A percentile compares a stretch with the other conserved stretches of the same genome.
These are phyloP conservation scores for Neocucurbitaria cava DNA, from an alignment of 2,329 filamentous ascomycete genomes.

Conservation along the genomic window DNA sequence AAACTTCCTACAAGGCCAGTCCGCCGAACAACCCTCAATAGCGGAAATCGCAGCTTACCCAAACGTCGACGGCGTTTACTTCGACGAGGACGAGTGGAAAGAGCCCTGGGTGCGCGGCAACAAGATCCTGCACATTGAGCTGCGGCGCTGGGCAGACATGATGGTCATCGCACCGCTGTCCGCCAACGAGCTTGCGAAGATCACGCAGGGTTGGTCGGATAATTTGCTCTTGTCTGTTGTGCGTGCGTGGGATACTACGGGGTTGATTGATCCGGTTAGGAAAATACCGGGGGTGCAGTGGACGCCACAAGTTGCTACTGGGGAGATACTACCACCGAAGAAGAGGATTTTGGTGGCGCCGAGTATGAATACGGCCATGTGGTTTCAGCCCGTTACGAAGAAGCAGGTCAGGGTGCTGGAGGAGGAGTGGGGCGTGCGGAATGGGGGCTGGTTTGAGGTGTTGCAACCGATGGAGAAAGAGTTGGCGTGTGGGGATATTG, in stretches of 20 bases:
- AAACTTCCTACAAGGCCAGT: constrained; percentile 79
- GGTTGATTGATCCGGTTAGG: constrained; percentile 40
- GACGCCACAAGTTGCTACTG: constrained; percentile 24
- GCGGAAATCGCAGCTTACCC: constrained; percentile 64
- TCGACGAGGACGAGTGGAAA: constrained; percentile 86
- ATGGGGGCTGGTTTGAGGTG: constrained; percentile 69
- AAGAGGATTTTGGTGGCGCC: constrained; percentile 75
- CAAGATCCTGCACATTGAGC: constrained; percentile 88
- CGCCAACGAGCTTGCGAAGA: constrained; percentile 86
- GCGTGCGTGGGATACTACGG: constrained; percentile 81
- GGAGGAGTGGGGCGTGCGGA: constrained; percentile 72
- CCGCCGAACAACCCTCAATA: constrained; percentile 76
- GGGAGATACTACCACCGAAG: constrained; percentile 51
- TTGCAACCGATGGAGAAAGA: constrained; percentile 75
- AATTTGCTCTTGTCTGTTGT: constrained; percentile 76
- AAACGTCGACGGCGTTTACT: constrained; percentile 81
- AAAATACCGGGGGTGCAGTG: constrained; percentile 33
- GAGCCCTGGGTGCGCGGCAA: constrained; percentile 78
- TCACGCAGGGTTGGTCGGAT: constrained; percentile 79
- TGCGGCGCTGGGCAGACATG: constrained; percentile 81
- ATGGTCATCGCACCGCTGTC: constrained; percentile 81
- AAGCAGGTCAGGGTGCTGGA: constrained; percentile 74
- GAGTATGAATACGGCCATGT: constrained; percentile 93
- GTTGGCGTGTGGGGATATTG: constrained; percentile 84
- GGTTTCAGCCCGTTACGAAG: constrained; percentile 80